Base-by-base conservation (phyloP, 2,329 filamentous ascomycete species). In the Calonectria pseudoreteaudii region DNA sequence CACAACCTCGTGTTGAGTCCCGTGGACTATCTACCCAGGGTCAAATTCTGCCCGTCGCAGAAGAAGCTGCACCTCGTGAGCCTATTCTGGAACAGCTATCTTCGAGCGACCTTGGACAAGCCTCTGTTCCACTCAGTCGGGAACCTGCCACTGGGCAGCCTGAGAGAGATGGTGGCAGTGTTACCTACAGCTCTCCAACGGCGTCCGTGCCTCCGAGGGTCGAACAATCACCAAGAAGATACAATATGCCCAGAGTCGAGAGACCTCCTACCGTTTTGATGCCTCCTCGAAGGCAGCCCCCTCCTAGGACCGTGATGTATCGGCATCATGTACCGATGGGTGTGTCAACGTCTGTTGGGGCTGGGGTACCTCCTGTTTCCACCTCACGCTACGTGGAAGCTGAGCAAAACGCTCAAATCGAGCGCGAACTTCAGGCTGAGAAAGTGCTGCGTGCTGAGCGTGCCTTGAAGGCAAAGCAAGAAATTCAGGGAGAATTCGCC, bases 401-500 rank as follows among this genome's bases (percentile, higher is more conserved):
- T 47, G 34, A 23, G 3, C 31, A 41, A 20, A 41, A 41, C 14
- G 30, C 26, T 18, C 28, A 30, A 56, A 56, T 30, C 2, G 56
- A 62, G 36, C 34, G 23, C 16, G 56, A 38, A 4, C 34, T 62
- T 28, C 56, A 62, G 20, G 36, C 36, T 13, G 56, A 62, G 34
- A 36, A 62, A 28, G 56, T 62, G 23, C 56, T 62, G 34, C 56
- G 56, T 26, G 56, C 56, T 30, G 56, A 62, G 56, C 56, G 56
- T 28, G 56, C 56, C 14, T 18, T 62, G 56, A 62, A 62, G 23
- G 56, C 56, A 11, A 60, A 71, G 44, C 49, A 73, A 50, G 70
- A 71, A 23, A 41, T 71, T 38, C 73, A 77, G 36, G 68, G 62
- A 56, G 74, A 73, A 30, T 72, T 71, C 49, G 13, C 47, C 16